Evolutionary conservation across 2,329 filamentous ascomycete genomes (phyloP), one percentile per base, ranked within the genome.

Genomic region (Kalaharituber pfeilii): DNA sequence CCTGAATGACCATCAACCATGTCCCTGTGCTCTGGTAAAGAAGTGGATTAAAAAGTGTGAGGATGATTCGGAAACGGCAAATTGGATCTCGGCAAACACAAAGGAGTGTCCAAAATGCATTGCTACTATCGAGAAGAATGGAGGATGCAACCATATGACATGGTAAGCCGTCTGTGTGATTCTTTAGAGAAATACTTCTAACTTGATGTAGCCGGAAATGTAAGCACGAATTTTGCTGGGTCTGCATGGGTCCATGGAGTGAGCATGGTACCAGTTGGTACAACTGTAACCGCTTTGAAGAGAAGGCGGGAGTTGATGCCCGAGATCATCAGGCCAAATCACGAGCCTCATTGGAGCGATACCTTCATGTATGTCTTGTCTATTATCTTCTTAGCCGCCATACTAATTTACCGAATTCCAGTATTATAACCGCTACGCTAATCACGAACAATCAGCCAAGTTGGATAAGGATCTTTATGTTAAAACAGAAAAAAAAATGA

Each of bases 201-300:
- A 42, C 18, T 18, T 52, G 7, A 24, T 7, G 25, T 49, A 61
- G 59, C 67, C 76, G 88, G 54, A 95, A 95, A 69, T 95, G 88
- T 72, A 86, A 87, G 65, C 82, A 95, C 66, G 88, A 95, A 66
- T 95, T 98, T 66, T 98, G 91, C 71, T 98, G 91, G 91, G 96
- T 98, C 84, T 98, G 91, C 66, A 98, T 98, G 91, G 91, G 91
- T 0, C 73, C 94, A 0, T 98, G 91, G 91, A 93, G 87, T 1
- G 91, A 98, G 69, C 91, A 98, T 67, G 91, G 91, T 59, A 98
- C 89, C 2, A 94, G 86, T 70, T 98, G 91, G 91, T 98, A 98
- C 73, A 98, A 94, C 69, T 98, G 91, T 75, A 98, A 94, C 67
- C 77, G 91, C 7, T 98, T 83, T 64, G 91, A 98, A 66, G 91